These are phyloP conservation scores for Ascochyta viciae-villosae DNA, from an alignment of 2,329 filamentous ascomycete species.

Conservation along the genomic window DNA sequence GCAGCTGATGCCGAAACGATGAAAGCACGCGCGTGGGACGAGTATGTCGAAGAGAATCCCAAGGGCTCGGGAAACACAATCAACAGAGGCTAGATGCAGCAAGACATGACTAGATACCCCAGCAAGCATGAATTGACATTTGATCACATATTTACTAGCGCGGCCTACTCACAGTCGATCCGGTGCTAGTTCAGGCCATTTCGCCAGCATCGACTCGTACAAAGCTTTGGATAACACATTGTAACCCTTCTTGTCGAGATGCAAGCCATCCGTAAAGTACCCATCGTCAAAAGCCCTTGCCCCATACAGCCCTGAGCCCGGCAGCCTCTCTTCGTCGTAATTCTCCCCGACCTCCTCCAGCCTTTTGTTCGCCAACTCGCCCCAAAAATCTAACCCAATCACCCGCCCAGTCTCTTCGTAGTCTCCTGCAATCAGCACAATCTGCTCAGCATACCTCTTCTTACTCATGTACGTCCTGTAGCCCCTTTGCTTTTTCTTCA, in stretches of 20 bases:
- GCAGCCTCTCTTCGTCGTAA: constrained; percentile 42
- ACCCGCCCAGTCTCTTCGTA: constrained; percentile 45
- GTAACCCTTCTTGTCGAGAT: constrained; percentile 45
- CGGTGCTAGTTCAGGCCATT: constrained; percentile 43
- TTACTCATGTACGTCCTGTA: constrained; percentile 49
- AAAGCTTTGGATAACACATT: constrained; percentile 34
- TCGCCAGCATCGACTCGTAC: constrained; percentile 28
- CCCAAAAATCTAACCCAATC: constrained; percentile 47
- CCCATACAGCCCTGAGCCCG: constrained; percentile 45
- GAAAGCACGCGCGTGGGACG: constrained; percentile 95
- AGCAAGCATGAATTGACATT: not conserved
- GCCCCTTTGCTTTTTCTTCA: constrained; percentile 24
- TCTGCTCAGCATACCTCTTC: constrained; percentile 47
- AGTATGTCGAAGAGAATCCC: constrained; percentile 88
- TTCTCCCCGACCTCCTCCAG: constrained; percentile 32
- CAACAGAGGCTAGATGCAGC: constrained; percentile 68
- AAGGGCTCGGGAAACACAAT: constrained; percentile 83
- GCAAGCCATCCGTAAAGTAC: constrained; percentile 50
- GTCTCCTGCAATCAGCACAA: constrained; percentile 46
- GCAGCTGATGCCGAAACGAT: constrained; percentile 87
- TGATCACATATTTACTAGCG: not conserved
- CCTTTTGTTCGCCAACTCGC: constrained; percentile 32
- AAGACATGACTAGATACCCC: constrained; percentile 21
- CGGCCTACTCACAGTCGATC: constrained; percentile 20
- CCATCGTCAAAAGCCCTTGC: constrained; percentile 41